Conservation (phyloP, 306 rosid genomes). For the Prunus fruticosa region DNA sequence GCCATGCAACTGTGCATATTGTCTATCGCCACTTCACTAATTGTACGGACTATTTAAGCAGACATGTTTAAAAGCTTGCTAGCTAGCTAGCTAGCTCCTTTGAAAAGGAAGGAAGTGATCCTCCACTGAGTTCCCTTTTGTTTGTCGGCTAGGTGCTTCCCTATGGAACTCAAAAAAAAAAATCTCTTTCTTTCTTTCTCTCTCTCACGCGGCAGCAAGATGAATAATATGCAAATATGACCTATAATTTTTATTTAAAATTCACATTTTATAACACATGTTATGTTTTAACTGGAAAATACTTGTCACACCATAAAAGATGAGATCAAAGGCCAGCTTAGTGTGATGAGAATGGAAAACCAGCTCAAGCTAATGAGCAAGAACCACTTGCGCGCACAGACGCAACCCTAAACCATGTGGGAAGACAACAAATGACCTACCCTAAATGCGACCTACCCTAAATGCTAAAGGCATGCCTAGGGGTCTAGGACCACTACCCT, state of each 20-base stretch:
- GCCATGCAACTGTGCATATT: neutral
- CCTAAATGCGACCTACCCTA: conserved; percentile 37
- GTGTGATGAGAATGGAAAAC: neutral
- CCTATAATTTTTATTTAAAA: neutral
- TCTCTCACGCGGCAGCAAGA: neutral
- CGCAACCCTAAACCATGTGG: conserved; percentile 33
- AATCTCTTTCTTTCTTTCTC: neutral
- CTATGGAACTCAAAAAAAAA: conserved; percentile 8
- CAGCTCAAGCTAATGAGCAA: neutral
- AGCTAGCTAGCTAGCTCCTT: neutral
- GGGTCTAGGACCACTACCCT: conserved; percentile 10
- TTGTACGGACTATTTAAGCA: conserved; percentile 45
- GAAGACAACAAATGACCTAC: conserved; percentile 26
- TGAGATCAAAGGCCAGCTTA: neutral
- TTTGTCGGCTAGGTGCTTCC: conserved; percentile 40
- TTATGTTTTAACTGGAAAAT: neutral
- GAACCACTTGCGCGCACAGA: neutral
- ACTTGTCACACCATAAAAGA: neutral
- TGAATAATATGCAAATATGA: too few relatives aligned
- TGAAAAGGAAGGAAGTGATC: conserved; percentile 48
- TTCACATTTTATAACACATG: neutral
- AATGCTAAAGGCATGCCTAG: conserved; percentile 11
- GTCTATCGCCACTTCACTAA: conserved; percentile 13
- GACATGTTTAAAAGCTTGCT: conserved; percentile 23
- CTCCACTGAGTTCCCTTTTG: conserved; percentile 41